Conservation (phyloP, 805 yeast species). For the Kluyveromyces dobzhanskii region DNA sequence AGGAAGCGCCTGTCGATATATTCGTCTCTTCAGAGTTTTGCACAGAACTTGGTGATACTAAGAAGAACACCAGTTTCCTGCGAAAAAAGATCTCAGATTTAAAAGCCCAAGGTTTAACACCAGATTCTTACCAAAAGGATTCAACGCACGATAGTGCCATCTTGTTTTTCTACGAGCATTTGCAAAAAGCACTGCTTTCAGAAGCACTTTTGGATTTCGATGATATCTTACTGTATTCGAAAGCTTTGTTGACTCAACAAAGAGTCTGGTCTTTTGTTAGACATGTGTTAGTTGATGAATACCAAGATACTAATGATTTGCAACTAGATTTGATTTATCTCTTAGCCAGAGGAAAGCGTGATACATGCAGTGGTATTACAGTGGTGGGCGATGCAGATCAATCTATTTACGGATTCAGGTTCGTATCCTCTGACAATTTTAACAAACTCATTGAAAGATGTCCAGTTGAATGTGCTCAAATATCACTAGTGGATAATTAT, state of each 20-base stretch:
- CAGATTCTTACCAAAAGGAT: constrained; percentile 32
- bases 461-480: constrained; percentile 27
- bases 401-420: constrained; percentile 82
- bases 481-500: constrained; percentile 61
- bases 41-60: constrained; percentile 25
- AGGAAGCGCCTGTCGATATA: constrained; percentile 2
- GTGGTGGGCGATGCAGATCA: constrained; percentile 97
- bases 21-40: constrained; percentile 11
- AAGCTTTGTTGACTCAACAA: constrained; percentile 37
- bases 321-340: constrained; percentile 63
- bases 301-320: constrained; percentile 80
- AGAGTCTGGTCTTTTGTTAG: constrained; percentile 41
- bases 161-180: constrained; percentile 38
- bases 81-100: constrained; percentile 42
- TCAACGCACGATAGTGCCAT: constrained; percentile 27
- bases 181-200: constrained; percentile 40
- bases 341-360: constrained; percentile 35
- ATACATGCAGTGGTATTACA: constrained; percentile 50
- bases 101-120: constrained; percentile 44
- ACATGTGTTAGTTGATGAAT: constrained; percentile 87
- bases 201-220: constrained; percentile 66
- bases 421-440: constrained; percentile 70
- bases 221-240: constrained; percentile 58
- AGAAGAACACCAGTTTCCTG: constrained; percentile 14
- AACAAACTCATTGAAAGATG: constrained; percentile 39